Evolutionary conservation across 2,329 filamentous ascomycete genomes (phyloP), one percentile per base, ranked within the genome.

Genomic region (Alternaria triticimaculans): DNA sequence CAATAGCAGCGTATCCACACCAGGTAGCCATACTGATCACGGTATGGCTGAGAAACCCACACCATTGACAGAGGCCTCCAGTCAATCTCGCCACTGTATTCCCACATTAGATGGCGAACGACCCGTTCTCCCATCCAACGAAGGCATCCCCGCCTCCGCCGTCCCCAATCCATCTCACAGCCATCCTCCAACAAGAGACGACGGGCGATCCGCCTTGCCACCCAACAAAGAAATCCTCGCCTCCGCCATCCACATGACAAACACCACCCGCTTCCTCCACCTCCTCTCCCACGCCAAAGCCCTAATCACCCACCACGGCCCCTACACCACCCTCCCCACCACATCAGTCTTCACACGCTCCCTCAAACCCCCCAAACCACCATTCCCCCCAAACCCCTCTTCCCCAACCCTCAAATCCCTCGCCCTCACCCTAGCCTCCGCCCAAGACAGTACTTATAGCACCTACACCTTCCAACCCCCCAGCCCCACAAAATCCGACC

Each of bases 341-440:
- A 68, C 63, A n/a, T 63, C 50, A 1, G 62, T 68, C 8, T 65
- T 70, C 45, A 10, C 44, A 2, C 65, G 68, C 26, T 57, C 64
- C 7, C 15, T 25, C 3, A 23, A 8, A 7, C 50, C 30, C 18
- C 57, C 5, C n/a, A 6, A 44, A 51, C 4, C 28, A 12, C 28
- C 11, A 12, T 14, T 28, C 26, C 26, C 26, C 26, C 1, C 11
- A 6, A 6, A 5, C 6, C 15, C 33, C 33, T 41, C 15, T 4
- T n/a, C 33, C 1, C 37, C 61, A 6, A 61, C 67, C 8, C 28
- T 41, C 2, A 56, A 43, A 55, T 23, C 37, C 4, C 26, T 75
- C 10, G 68, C 70, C 14, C 41, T 21, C 2, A 70, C 70, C 3
- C 49, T 74, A 11, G 62, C 69, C 9, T 65, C 68, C 25, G 68